Percentiles rank a stretch among this genome's conserved stretches.
These are phyloP conservation scores for Citrus trifoliata DNA, from an alignment of 345 rosid species.

Conservation along the genomic window DNA sequence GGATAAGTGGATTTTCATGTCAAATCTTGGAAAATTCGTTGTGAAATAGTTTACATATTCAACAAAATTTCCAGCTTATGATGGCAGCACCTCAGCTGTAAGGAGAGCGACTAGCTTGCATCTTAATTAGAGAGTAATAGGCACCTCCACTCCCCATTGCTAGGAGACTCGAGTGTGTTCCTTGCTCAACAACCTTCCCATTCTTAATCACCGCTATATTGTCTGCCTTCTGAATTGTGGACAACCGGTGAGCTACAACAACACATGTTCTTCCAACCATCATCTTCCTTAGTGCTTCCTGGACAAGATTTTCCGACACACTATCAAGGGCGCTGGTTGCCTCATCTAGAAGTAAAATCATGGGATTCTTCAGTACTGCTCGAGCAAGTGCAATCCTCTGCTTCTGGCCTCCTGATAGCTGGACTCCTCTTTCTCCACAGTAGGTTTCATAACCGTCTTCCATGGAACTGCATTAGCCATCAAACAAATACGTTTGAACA, in stretches of 20 bases:
- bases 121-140: constrained; percentile 35
- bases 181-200: constrained; percentile 39
- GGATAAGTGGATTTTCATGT: background rate
- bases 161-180: constrained; percentile 33
- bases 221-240: constrained; percentile 38
- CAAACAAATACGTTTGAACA: background rate
- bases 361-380: constrained; percentile 33
- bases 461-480: constrained; percentile 22
- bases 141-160: constrained; percentile 24
- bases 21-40: background rate
- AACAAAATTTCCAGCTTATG: background rate
- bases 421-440: constrained; percentile 43
- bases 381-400: constrained; percentile 45
- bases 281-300: constrained; percentile 42
- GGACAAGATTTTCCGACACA: constrained; percentile 33
- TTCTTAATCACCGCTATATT: constrained; percentile 35
- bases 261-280: constrained; percentile 39
- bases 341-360: constrained; percentile 38
- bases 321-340: constrained; percentile 45
- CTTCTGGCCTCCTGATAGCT: constrained; percentile 48
- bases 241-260: constrained; percentile 40
- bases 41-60: background rate
- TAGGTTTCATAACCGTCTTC: constrained; percentile 33
- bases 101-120: constrained; percentile 25
- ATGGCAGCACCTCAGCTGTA: constrained; percentile 4